Evolutionary conservation across 1,284 basidiomycete species (phyloP), one percentile per base, ranked within the genome.

Genomic region (Neotropicomus parvogracilis): DNA sequence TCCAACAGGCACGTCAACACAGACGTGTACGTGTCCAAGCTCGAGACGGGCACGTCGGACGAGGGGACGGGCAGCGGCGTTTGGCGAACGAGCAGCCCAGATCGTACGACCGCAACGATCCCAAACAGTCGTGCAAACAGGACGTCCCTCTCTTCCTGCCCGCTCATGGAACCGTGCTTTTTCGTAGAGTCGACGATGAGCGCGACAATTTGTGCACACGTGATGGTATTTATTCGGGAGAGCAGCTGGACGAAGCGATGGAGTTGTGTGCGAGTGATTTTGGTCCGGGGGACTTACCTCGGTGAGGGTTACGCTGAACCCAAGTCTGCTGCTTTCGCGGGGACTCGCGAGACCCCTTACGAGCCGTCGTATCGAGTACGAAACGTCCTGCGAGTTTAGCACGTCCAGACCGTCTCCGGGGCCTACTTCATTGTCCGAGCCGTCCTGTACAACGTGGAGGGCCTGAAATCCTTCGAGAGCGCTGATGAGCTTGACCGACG

Each of bases 121-220:
- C 95, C 95, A 65, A 98, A 97, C 16, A 99, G 73, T 32, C 91
- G 83, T 14, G 93, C 95, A 65, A 99, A 98, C 51, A 94, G 77
- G 47, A 90, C 72, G 65, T 98, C 95, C 52, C 95, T 84, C 68
- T 94, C 88, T 68, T 98, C 95, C 61, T 92, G 86, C 3, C 93
- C 89, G 44, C 83, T 86, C 79, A 90, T 83, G 35, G 85, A 82
- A 43, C 81, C 79, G 54, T 80, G 79, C 3, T 76, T 73, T 62
- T 85, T 81, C 11, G 88, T 85, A 40, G 79, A 75, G 51, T 89
- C 82, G 34, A 85, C 60, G 35, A 95, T 71, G 33, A 94, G 75
- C 8, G 78, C 75, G n/a, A 90, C 60, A 20, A 94, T 82, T 59
- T 92, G 87, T 0, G 78, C 65, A 52, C 88, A 86, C 8, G 87